phyloP scores from a whole-genome alignment of 1,139 yeast species.

The Pneumocystis wakefieldiae region DNA sequence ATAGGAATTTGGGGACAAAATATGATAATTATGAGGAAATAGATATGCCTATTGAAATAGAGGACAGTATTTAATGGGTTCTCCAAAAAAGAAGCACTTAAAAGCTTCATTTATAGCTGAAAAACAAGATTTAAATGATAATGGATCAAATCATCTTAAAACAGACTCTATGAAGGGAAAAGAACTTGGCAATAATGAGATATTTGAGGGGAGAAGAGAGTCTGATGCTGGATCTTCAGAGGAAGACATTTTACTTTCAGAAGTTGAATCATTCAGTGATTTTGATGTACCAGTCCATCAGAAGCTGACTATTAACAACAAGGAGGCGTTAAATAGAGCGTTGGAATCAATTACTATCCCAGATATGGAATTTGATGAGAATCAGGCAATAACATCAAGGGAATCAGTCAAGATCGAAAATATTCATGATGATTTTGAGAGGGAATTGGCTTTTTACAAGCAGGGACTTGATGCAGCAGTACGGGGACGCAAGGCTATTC shows the following conservation, averaged over 20 bases:
- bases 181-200: conserved; percentile 4
- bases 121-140: not conserved
- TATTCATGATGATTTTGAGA: conserved; percentile 86
- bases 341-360: conserved; percentile 25
- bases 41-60: not conserved
- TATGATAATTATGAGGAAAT: not conserved
- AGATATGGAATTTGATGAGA: conserved; percentile 54
- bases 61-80: not conserved
- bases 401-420: conserved; percentile 52
- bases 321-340: conserved; percentile 26
- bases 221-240: conserved; percentile 19
- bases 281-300: conserved; percentile 84
- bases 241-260: conserved; percentile 23
- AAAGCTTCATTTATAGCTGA: not conserved
- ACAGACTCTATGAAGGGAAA: not conserved
- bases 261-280: conserved; percentile 36
- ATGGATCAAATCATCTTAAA: not conserved
- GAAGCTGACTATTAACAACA: conserved; percentile 48
- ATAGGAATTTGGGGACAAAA: not conserved
- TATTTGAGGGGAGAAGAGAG: conserved; percentile 17
- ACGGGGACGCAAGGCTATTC: conserved; percentile 50
- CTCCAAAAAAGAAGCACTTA: not conserved
- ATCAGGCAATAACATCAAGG: conserved; percentile 54
- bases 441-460: conserved; percentile 71
- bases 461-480: conserved; percentile 80